Base-by-base conservation (phyloP, 192 early-diverging fungal species). In the Kappamyces sp. region DNA sequence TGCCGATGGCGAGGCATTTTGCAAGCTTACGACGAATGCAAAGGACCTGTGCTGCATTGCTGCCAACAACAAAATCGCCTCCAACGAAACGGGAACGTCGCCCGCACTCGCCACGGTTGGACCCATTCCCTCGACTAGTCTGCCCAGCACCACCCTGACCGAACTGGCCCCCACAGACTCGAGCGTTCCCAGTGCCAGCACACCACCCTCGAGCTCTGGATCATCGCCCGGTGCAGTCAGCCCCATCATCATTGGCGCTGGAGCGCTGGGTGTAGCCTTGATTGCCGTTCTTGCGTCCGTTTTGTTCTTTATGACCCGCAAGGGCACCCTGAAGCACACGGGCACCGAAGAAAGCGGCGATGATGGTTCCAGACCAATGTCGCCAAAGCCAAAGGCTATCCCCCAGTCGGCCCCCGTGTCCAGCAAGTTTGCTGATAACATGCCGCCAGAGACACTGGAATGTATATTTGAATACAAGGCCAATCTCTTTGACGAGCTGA, bases 391-490 rank as follows among this genome's bases (percentile, higher is more conserved):
- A 31, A 31, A 10, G 4, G 41, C 12, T 53, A 2, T 53, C 31
- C 51, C 51, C n/a, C 12, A 36, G 10, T 10, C 51, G 47, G 55
- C 37, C 12, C 55, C 55, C 5, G 47, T 57, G 3, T 44, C 13
- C 9, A 44, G 43, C 13, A 44, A 44, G 13, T 9, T 44, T 13
- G 8, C 43, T 44, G 43, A 44, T 1, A 9, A 10, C 43, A 44
- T 44, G 8, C 43, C 8, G 13, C 43, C 43, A 44, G 71, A 74
- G 38, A 71, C 72, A 12, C 66, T 76, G 67, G 60, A 76, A 44
- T 67, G 59, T 39, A 43, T 72, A n/a, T 69, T 65, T 55, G 66
- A 74, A 48, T 76, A 76, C 59, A 61, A 70, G 31, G 71, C 75
- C 23, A 74, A 74, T 60, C 62, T 76, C 5, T 55, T 47, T 42